Base-by-base conservation (phyloP, 257 asterid genomes). In the Solanum acaule region DNA sequence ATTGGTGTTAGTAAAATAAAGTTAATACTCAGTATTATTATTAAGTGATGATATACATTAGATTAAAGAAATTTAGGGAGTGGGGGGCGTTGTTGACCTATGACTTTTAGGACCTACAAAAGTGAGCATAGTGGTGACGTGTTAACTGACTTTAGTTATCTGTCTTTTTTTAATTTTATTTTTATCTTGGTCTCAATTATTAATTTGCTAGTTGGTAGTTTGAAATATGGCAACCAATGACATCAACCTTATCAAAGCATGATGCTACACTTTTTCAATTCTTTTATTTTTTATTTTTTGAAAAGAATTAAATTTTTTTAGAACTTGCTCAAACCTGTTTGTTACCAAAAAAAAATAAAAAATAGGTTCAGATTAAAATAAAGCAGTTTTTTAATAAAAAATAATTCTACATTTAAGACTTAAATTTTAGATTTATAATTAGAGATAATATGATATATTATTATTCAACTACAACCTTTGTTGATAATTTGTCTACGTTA, bases 81-180 rank as follows among this genome's bases (percentile, higher is more conserved):
- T 87, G 89, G 88, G 91, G 88, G 88, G 65, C 88, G 90, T 88
- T 91, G 92, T 91, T 90, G 94, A 92, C 91, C 90, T 35, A 90
- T 56, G 90, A 87, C 87, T 86, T 46, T 79, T 42, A 59, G 40
- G 46, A 13, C 71, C 42, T 46, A 33, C 34, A 25, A 25, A 22
- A 56, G 16, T 59, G 34, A 38, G 56, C 29, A 37, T 6, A 25
- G 38, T 27, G 25, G 12, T 68, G 81, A 44, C 83, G 70, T 25
- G 40, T 68, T 65, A 52, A 40, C 38, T 86, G 9, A 70, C n/a
- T 29, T 72, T 72, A 70, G 6, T n/a, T 59, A 59, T 61, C 6
- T 61, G 22, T 84, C 22, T 33, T 12, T 29, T 44, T 56, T 13
- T 0, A 2, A 13, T 79, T 16, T 29, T 52, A 13, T 42, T 20